Evolutionary conservation across 441 rosid genomes (phyloP), one percentile per base, ranked within the genome.

Genomic region (Adansonia gregorii): DNA sequence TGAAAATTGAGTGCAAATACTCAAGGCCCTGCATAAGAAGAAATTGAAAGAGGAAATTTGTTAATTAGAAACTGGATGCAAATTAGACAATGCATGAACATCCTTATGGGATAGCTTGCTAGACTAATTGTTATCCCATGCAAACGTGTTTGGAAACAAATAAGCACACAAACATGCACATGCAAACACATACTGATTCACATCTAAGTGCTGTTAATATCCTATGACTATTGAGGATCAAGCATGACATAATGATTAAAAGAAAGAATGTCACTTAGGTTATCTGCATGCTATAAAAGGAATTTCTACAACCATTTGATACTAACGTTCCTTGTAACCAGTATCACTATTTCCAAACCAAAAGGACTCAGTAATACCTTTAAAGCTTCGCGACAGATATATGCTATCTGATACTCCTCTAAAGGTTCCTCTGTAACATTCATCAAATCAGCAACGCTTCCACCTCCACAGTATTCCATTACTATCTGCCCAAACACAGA

Each of bases 401-500:
- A 96, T 72, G 99, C 98, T 80, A 96, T 96, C 82, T 93, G 99
- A 92, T 81, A 87, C 89, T 96, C 99, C 83, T 96, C 99, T 81
- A 96, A 83, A 48, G 99, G 85, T 85, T 93, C 97, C 70, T 94
- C 98, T 17, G 92, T 83, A 76, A 86, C 97, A 83, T 93, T 90
- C 97, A 96, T 96, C 77, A 96, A 86, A 88, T 93, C 98, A 84
- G 97, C 93, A 64, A 96, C 95, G 76, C 99, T 96, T 82, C 99
- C 99, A 87, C 98, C 98, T 60, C 99, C 98, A 79, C 99, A 96
- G 72, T 96, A 96, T 88, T 96, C 99, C 99, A 96, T 96, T 82
- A 96, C 98, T 86, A 94, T 96, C 99, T 96, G 99, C 87, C 89
- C 84, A 70, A 79, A 80, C 69, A 86, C 72, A 54, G 15, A 83